These are phyloP conservation scores for Thalia dealbata DNA, from an alignment of 176 grass and related monocot genomes.

Conservation along the genomic window DNA sequence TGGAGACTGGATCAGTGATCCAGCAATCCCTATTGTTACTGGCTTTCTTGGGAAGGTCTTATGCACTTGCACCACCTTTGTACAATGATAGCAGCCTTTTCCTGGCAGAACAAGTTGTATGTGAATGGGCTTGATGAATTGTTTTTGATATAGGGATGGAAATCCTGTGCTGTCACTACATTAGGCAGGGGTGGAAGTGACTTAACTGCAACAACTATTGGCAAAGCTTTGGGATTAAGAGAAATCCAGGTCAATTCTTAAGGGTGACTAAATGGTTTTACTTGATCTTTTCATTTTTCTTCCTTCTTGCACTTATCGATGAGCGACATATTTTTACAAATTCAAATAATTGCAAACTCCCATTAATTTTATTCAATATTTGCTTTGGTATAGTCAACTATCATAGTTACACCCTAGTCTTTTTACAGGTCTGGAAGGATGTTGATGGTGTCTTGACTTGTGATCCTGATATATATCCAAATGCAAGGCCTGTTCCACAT, in stretches of 20 bases:
- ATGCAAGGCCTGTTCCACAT: slow-evolving; percentile 71
- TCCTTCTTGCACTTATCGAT: neutral
- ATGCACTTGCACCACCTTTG: slow-evolving; percentile 4
- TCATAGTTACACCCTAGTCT: neutral
- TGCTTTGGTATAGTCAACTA: neutral
- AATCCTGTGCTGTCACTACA: slow-evolving; percentile 90
- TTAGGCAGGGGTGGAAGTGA: slow-evolving; percentile 93
- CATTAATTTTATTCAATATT: neutral
- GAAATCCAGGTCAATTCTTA: slow-evolving; percentile 71
- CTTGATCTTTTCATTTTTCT: slow-evolving; percentile 1
- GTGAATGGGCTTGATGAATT: slow-evolving; percentile 1
- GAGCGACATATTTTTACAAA: too few relatives aligned
- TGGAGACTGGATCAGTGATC: slow-evolving; percentile 59
- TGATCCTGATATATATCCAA: slow-evolving; percentile 83
- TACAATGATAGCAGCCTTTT: neutral
- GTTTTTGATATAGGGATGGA: slow-evolving; percentile 50
- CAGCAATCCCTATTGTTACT: slow-evolving; percentile 84
- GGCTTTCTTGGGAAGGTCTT: slow-evolving; percentile 92
- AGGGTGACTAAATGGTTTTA: neutral
- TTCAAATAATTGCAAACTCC: neutral
- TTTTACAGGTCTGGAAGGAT: slow-evolving; percentile 87
- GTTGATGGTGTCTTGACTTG: slow-evolving; percentile 95
- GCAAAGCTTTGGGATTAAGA: slow-evolving; percentile 86
- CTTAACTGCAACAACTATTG: slow-evolving; percentile 91
- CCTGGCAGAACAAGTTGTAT: too few relatives aligned